A percentile compares a stretch with the other conserved stretches of the same genome.
phyloP scores from a whole-genome alignment of 148 eudicot species.

The Heliamphora exappendiculata region DNA sequence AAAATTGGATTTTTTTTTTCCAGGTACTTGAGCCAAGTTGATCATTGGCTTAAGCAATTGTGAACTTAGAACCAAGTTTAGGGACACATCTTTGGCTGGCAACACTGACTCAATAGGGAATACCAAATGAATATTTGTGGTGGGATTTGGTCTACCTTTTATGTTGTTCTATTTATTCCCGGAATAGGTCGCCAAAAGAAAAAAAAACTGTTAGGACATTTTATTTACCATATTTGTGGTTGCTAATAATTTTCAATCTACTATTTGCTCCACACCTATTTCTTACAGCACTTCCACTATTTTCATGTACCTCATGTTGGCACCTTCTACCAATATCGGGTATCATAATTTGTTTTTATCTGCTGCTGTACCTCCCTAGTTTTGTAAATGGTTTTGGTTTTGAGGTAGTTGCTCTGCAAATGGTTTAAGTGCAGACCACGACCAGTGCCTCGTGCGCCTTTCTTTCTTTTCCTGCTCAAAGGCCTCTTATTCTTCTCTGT shows the following conservation, averaged over 20 bases:
- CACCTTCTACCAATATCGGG: background rate
- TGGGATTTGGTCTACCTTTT: background rate
- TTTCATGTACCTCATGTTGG: background rate
- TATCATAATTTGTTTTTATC: background rate
- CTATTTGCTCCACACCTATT: background rate
- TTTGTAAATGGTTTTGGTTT: background rate
- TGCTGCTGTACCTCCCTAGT: background rate
- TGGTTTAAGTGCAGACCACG: background rate
- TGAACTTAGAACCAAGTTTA: background rate
- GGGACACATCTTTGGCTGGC: background rate
- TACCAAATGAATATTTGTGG: background rate
- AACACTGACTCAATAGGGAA: background rate
- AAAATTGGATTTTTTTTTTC: background rate
- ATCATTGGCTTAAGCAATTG: background rate
- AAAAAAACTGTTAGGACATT: no score
- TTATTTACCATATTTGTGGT: background rate
- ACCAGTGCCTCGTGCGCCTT: no score
- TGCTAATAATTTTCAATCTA: background rate
- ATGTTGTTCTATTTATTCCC: background rate
- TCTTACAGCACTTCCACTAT: background rate
- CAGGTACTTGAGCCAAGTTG: background rate
- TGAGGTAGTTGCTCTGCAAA: background rate
- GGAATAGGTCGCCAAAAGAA: no score
- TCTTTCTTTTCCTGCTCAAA: no score
- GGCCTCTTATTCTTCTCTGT: no score